Evolutionary conservation across 2,329 filamentous ascomycete species (phyloP).

Genomic region (Aquanectria penicillioides): DNA sequence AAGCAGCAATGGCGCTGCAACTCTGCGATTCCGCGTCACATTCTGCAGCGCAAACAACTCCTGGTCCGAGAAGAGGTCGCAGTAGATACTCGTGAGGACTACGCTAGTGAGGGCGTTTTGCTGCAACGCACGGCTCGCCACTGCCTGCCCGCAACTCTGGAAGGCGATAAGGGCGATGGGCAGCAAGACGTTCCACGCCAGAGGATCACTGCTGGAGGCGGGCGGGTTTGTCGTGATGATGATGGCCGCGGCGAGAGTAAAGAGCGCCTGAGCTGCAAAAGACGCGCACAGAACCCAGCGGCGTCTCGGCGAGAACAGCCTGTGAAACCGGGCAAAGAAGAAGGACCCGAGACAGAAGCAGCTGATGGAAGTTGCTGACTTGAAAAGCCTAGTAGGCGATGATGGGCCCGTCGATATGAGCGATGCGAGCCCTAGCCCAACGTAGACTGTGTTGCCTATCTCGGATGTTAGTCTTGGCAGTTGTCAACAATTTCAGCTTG

Average conservation of each 20-base stretch:
- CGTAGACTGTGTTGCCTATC: slow-evolving; percentile 79
- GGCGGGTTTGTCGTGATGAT: slow-evolving; percentile 60
- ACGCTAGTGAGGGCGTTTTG: slow-evolving; percentile 79
- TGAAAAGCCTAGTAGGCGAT: slow-evolving; percentile 60
- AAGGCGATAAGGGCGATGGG: slow-evolving; percentile 78
- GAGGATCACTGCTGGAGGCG: slow-evolving; percentile 50
- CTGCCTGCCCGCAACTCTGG: slow-evolving; percentile 81
- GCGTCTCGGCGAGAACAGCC: slow-evolving; percentile 63
- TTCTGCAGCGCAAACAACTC: slow-evolving; percentile 57
- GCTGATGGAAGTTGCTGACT: slow-evolving; percentile 69
- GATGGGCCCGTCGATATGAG: slow-evolving; percentile 50
- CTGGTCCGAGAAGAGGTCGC: slow-evolving; percentile 77
- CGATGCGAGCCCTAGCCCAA: slow-evolving; percentile 70
- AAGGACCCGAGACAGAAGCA: slow-evolving; percentile 79
- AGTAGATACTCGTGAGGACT: slow-evolving; percentile 84
- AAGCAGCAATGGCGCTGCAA: slow-evolving; percentile 59
- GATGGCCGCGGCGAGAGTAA: slow-evolving; percentile 62
- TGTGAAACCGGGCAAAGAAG: slow-evolving; percentile 76
- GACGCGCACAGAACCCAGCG: slow-evolving; percentile 73
- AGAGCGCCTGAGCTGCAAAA: slow-evolving; percentile 61
- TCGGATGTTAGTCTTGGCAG: too few species aligned
- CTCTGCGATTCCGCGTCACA: slow-evolving; percentile 59
- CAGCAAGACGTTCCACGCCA: slow-evolving; percentile 69
- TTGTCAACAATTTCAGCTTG: background rate
- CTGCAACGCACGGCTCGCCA: slow-evolving; percentile 75